Percentiles rank a stretch among this genome's conserved stretches.
Evolutionary conservation across 768 basidiomycete species (phyloP).

Genomic region (Rhodotorula kratochvilovae): DNA sequence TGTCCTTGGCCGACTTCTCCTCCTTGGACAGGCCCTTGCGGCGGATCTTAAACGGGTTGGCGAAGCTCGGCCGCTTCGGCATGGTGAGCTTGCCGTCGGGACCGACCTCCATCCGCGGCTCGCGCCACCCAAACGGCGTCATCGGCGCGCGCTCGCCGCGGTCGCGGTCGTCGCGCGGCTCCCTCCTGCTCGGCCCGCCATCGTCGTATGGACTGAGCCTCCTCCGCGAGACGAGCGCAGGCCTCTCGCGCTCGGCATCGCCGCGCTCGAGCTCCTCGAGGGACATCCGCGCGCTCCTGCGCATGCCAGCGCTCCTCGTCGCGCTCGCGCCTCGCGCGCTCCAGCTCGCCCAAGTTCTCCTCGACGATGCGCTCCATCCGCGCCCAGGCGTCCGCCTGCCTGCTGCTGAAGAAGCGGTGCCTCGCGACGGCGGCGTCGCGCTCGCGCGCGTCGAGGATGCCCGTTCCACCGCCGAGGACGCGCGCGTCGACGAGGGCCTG

Average conservation of each 20-base stretch:
- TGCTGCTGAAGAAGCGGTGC: slow-evolving; percentile 7
- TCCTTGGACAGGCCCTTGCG: slow-evolving; percentile 9
- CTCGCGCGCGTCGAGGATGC: not conserved
- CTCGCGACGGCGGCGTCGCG: slow-evolving; percentile 6
- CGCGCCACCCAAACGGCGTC: not conserved
- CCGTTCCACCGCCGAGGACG: not conserved
- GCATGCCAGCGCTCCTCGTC: not conserved
- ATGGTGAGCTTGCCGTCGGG: not conserved
- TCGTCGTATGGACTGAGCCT: not conserved
- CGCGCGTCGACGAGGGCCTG: not conserved
- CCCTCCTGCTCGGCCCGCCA: not conserved
- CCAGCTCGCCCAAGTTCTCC: slow-evolving; percentile 11
- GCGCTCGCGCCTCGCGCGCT: not conserved
- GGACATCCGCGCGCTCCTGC: not conserved
- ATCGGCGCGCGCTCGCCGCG: no score
- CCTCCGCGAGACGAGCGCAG: not conserved
- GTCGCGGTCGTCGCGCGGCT: no score
- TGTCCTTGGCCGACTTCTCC: slow-evolving; percentile 22
- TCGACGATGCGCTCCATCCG: slow-evolving; percentile 30
- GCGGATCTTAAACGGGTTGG: slow-evolving; percentile 32
- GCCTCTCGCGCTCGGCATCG: not conserved
- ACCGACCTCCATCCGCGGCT: not conserved
- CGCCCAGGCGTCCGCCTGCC: slow-evolving; percentile 12
- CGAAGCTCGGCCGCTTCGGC: slow-evolving; percentile 20
- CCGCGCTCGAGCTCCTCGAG: not conserved